Evolutionary conservation across 208 protist genomes (phyloP).

Genomic region (Endotrypanum monterogeii): DNA sequence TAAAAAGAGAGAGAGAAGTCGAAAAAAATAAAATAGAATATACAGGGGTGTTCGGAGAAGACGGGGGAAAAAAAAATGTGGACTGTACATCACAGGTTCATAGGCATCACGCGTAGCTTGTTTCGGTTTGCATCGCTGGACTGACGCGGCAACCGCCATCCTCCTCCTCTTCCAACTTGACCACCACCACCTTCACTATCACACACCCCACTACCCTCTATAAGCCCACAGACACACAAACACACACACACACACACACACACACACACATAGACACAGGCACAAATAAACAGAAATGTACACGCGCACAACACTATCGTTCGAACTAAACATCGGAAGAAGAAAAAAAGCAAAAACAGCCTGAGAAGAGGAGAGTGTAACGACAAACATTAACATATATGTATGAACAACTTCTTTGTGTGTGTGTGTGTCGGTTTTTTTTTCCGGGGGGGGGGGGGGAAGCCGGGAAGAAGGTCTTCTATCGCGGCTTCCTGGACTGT

Average conservation of each 20-base stretch:
- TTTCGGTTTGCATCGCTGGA: no score
- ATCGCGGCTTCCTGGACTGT: no score
- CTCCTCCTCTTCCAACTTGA: neutral
- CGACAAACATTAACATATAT: no score
- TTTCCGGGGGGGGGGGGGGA: no score
- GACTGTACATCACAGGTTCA: neutral
- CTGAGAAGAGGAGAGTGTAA: no score
- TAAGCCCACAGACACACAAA: neutral
- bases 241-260: neutral
- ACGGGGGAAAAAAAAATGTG: neutral
- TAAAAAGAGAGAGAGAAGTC: neutral
- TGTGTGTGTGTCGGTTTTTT: no score
- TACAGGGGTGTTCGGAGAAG: neutral
- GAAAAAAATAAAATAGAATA: neutral
- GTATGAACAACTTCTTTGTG: no score
- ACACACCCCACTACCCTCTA: neutral
- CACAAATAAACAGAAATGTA: neutral
- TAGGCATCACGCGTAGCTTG: neutral
- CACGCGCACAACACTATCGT: neutral
- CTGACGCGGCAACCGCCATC: no score
- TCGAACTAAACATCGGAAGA: neutral
- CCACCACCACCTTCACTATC: neutral
- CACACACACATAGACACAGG: no score
- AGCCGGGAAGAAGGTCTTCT: no score
- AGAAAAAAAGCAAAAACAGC: neutral